Percentiles rank a stretch among this genome's conserved stretches.
These are phyloP conservation scores for Canna indica DNA, from an alignment of 176 grass and related monocot genomes.

Conservation along the genomic window DNA sequence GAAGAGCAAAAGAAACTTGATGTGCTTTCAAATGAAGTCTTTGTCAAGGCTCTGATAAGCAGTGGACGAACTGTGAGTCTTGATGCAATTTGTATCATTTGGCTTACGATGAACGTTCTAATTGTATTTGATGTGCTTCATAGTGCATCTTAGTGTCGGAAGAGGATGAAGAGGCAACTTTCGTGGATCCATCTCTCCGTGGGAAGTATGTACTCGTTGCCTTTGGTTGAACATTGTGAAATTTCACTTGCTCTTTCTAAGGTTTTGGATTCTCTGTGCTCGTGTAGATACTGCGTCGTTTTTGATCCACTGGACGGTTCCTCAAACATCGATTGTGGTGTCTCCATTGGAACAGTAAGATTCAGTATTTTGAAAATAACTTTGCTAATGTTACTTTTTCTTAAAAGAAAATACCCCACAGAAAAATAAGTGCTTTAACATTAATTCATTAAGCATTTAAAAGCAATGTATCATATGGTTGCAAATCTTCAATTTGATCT, in stretches of 20 bases:
- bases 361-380: constrained; percentile 6
- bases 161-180: constrained; percentile 88
- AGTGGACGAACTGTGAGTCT: constrained; percentile 74
- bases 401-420: too few relatives aligned
- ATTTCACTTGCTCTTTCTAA: neutral
- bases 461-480: too few relatives aligned
- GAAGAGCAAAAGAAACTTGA: constrained; percentile 99
- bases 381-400: too few relatives aligned
- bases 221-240: neutral
- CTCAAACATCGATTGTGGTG: constrained; percentile 97
- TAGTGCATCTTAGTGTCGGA: constrained; percentile 93
- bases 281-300: constrained; percentile 69
- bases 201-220: constrained; percentile 45
- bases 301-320: constrained; percentile 97
- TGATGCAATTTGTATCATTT: neutral
- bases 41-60: constrained; percentile 90
- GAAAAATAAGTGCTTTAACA: too few relatives aligned
- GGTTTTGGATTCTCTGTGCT: neutral
- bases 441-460: too few relatives aligned
- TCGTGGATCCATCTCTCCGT: constrained; percentile 67
- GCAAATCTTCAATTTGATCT: too few relatives aligned
- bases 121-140: neutral
- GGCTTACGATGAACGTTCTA: neutral
- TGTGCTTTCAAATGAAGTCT: constrained; percentile 94
- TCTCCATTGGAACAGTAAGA: constrained; percentile 95